phyloP scores from a whole-genome alignment of 768 basidiomycete species.

The Russula sp. region DNA sequence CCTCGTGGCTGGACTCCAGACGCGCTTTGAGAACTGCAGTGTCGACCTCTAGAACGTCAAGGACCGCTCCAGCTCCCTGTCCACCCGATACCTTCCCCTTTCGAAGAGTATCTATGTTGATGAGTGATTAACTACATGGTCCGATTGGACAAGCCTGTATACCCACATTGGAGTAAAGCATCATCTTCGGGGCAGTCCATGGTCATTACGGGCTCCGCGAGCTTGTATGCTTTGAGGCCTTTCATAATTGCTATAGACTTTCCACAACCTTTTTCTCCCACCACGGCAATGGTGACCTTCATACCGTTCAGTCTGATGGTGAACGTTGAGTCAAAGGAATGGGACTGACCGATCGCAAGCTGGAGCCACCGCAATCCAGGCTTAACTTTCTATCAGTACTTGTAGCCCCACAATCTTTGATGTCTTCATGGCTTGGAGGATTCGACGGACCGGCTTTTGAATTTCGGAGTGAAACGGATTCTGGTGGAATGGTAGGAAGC shows the following conservation, averaged over 20 bases:
- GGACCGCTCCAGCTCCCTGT: constrained; percentile 23
- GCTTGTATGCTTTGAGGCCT: constrained; percentile 62
- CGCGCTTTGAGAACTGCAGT: constrained; percentile 37
- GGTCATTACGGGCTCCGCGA: constrained; percentile 38
- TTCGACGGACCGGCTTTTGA: constrained; percentile 14
- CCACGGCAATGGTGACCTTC: constrained; percentile 64
- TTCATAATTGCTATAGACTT: constrained; percentile 80
- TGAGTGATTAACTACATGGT: constrained; percentile 34
- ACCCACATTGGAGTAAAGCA: constrained; percentile 34
- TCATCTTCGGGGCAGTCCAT: constrained; percentile 29
- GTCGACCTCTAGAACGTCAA: constrained; percentile 38
- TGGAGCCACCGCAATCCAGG: constrained; percentile 11
- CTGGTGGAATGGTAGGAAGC: constrained; percentile 5
- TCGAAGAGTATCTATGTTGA: constrained; percentile 40
- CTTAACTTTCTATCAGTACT: constrained; percentile 1
- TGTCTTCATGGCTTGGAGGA: constrained; percentile 11
- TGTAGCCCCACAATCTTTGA: not conserved
- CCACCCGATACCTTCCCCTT: constrained; percentile 38
- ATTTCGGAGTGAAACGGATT: constrained; percentile 1
- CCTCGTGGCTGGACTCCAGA: constrained; percentile 33
- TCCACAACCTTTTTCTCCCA: constrained; percentile 77
- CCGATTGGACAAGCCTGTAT: constrained; percentile 29
- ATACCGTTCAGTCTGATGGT: constrained; percentile 20
- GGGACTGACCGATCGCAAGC: constrained; percentile 19
- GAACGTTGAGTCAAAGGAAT: not conserved